Evolutionary conservation across 2,329 filamentous ascomycete genomes (phyloP).

Genomic region (Ceratocystis diversiconidia): DNA sequence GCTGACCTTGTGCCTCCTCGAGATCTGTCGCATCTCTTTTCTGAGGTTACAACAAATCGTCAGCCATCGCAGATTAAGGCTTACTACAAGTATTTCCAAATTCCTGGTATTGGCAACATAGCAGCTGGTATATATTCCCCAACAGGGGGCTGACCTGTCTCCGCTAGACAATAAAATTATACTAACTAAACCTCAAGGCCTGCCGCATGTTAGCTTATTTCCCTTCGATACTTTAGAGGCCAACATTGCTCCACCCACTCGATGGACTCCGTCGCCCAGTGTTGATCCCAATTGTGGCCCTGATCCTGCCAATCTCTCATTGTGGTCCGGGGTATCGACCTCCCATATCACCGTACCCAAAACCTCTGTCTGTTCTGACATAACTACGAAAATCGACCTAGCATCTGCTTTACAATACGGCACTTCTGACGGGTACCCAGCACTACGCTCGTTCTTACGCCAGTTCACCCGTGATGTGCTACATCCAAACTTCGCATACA

Average conservation of each 20-base stretch:
- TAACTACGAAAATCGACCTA: slow-evolving; percentile 60
- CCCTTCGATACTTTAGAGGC: slow-evolving; percentile 86
- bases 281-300: not conserved
- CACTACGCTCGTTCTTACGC: slow-evolving; percentile 62
- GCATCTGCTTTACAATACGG: slow-evolving; percentile 78
- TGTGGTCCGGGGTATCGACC: slow-evolving; percentile 22
- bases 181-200: slow-evolving; percentile 35
- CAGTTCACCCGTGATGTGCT: slow-evolving; percentile 63
- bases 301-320: slow-evolving; percentile 21
- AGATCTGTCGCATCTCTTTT: slow-evolving; percentile 70
- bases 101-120: slow-evolving; percentile 47
- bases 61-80: slow-evolving; percentile 55
- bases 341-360: slow-evolving; percentile 59
- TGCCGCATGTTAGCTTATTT: slow-evolving; percentile 71
- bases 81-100: slow-evolving; percentile 72
- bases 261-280: slow-evolving; percentile 48
- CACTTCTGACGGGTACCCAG: slow-evolving; percentile 65
- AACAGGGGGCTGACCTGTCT: slow-evolving; percentile 18
- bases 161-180: not conserved
- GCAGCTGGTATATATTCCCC: slow-evolving; percentile 40
- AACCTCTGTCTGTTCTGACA: slow-evolving; percentile 41
- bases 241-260: slow-evolving; percentile 55
- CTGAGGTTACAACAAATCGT: slow-evolving; percentile 51
- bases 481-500: slow-evolving; percentile 70
- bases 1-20: slow-evolving; percentile 34